Percentiles rank a stretch among this genome's conserved stretches.
phyloP scores from a whole-genome alignment of 2,329 filamentous ascomycete genomes.

The Hypocreales sp. region DNA sequence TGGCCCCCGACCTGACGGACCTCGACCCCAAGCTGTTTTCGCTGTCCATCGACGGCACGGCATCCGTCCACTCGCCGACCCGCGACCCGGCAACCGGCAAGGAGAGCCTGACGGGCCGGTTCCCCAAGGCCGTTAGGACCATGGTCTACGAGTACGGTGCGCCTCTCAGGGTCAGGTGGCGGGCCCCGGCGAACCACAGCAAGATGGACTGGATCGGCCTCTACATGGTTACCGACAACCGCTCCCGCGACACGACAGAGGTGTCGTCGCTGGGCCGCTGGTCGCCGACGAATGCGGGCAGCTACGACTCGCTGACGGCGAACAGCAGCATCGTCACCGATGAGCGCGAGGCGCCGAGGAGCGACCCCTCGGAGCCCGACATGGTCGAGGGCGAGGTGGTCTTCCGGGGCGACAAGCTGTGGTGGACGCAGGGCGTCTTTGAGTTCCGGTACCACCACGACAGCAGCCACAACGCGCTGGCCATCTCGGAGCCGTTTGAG shows the following conservation, averaged over 20 bases:
- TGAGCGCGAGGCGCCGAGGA: constrained; percentile 41
- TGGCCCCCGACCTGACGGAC: constrained; percentile 67
- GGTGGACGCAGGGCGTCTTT: constrained; percentile 93
- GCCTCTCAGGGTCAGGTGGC: constrained; percentile 82
- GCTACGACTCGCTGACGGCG: constrained; percentile 59
- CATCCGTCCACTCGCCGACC: constrained; percentile 29
- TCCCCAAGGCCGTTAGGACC: constrained; percentile 56
- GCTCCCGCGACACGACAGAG: constrained; percentile 68
- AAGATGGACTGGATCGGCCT: constrained; percentile 92
- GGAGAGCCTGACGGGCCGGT: constrained; percentile 55
- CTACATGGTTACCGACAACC: constrained; percentile 92
- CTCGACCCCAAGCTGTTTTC: constrained; percentile 69
- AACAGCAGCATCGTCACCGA: constrained; percentile 63
- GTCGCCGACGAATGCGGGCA: constrained; percentile 63
- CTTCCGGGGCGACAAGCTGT: constrained; percentile 85
- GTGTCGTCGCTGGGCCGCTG: constrained; percentile 80
- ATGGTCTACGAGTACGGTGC: constrained; percentile 77
- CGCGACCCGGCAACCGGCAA: constrained; percentile 52
- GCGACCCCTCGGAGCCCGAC: constrained; percentile 36
- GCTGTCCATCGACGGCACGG: constrained; percentile 55
- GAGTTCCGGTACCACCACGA: constrained; percentile 96
- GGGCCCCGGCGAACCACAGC: constrained; percentile 71
- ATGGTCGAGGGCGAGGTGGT: constrained; percentile 66
- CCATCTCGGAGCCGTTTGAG: constrained; percentile 86
- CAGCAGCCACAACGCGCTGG: constrained; percentile 84